These are phyloP conservation scores for Leccinum subspadiceum DNA, from an alignment of 1,284 basidiomycete species.

Conservation along the genomic window DNA sequence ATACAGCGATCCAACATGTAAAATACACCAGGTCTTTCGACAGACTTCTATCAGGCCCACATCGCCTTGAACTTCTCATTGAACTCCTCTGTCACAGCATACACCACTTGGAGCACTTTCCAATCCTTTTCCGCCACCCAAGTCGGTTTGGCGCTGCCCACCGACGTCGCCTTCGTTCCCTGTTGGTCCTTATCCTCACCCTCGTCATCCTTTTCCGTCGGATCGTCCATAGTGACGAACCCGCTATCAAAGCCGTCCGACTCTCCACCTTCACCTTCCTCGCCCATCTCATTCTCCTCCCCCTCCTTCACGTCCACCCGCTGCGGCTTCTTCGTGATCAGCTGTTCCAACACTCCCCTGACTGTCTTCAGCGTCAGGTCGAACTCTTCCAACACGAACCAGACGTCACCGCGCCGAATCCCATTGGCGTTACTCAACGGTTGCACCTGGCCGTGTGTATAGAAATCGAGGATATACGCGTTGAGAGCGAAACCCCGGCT, in stretches of 20 bases:
- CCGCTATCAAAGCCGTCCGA: constrained; percentile 34
- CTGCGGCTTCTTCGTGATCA: constrained; percentile 39
- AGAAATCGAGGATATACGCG: constrained; percentile 68
- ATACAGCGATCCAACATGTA: neutral
- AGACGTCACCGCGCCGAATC: constrained; percentile 57
- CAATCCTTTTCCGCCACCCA: constrained; percentile 50
- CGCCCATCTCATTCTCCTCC: neutral
- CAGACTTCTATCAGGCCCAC: constrained; percentile 40
- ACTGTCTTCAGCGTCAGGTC: constrained; percentile 48
- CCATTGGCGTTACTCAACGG: constrained; percentile 52
- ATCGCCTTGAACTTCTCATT: constrained; percentile 51
- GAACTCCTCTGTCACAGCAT: constrained; percentile 47
- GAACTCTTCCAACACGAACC: constrained; percentile 63
- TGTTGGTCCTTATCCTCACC: constrained; percentile 7
- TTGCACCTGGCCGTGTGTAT: constrained; percentile 55
- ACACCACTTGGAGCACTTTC: constrained; percentile 53
- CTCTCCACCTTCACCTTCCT: constrained; percentile 12
- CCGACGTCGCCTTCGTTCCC: neutral
- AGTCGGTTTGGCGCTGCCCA: constrained; percentile 33
- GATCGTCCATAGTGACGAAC: constrained; percentile 34
- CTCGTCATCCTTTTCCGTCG: constrained; percentile 26
- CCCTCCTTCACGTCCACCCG: constrained; percentile 25
- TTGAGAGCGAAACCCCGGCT: constrained; percentile 42
- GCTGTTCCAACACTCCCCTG: constrained; percentile 42
- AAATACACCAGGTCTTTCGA: neutral